Evolutionary conservation across 352 stramenopile species (phyloP).

Genomic region (Pythium biforme): DNA sequence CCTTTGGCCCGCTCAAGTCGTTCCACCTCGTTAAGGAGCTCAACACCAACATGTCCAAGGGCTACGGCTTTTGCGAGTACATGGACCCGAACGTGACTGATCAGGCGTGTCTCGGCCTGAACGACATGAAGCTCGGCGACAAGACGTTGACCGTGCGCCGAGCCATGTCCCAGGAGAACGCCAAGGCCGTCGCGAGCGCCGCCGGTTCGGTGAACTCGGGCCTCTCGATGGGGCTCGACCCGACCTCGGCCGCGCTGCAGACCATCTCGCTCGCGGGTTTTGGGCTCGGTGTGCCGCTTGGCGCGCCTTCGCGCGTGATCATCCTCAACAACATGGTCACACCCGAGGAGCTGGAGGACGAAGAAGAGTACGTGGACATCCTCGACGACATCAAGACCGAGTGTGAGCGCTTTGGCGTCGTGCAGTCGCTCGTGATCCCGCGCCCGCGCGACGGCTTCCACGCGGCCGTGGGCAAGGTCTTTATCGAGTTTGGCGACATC

Average conservation of each 20-base stretch:
- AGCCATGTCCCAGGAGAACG: slow-evolving; percentile 79
- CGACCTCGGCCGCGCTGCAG: slow-evolving; percentile 63
- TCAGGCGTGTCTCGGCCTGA: slow-evolving; percentile 92
- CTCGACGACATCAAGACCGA: slow-evolving; percentile 96
- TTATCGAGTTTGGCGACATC: slow-evolving; percentile 91
- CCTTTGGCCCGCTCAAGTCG: slow-evolving; percentile 93
- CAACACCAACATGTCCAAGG: slow-evolving; percentile 91
- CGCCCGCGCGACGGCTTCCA: slow-evolving; percentile 60
- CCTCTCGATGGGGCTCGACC: slow-evolving; percentile 64
- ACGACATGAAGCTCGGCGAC: slow-evolving; percentile 94
- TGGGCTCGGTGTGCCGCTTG: slow-evolving; percentile 46
- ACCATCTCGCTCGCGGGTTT: slow-evolving; percentile 61
- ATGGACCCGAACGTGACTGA: slow-evolving; percentile 89
- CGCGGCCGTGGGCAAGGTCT: slow-evolving; percentile 77
- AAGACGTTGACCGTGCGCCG: slow-evolving; percentile 89
- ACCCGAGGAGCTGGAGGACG: slow-evolving; percentile 93
- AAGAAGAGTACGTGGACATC: slow-evolving; percentile 95
- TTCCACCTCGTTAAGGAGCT: slow-evolving; percentile 97
- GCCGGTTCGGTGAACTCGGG: slow-evolving; percentile 68
- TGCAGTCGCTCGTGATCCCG: slow-evolving; percentile 82
- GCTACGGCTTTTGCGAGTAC: slow-evolving; percentile 99
- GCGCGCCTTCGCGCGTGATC: slow-evolving; percentile 82
- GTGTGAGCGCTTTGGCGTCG: slow-evolving; percentile 84
- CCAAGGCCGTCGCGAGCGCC: slow-evolving; percentile 60
- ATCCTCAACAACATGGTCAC: slow-evolving; percentile 98